Evolutionary conservation across 805 yeast genomes (phyloP), one percentile per base, ranked within the genome.

Genomic region (Pichia phayaonensis): DNA sequence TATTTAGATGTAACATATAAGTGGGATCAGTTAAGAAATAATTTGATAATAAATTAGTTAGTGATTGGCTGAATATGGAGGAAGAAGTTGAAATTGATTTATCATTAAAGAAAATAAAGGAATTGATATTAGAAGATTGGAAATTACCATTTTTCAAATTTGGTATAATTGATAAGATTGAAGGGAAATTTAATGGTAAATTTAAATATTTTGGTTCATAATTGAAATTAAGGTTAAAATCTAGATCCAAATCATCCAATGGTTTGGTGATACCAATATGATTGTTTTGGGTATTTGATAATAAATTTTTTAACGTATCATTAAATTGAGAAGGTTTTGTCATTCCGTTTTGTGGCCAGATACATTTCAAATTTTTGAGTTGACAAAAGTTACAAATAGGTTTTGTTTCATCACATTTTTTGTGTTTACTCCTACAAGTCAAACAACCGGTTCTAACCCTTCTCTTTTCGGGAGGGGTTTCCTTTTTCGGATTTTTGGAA

Each of bases 401-500:
- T 43, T 68, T 59, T 49, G 72, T 74, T 57, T 78, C 83, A 61
- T 77, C 83, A 61, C 83, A 76, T 56, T 76, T 76, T 67, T 75
- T 73, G 56, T 76, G 80, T 50, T 77, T 67, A 50, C 73, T 75
- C 40, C 80, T 67, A 57, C 81, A 76, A 8, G 80, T 76, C 44
- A 74, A 62, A 59, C 81, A 76, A 15, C 81, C 83, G 5, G 70
- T 68, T 50, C 69, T 57, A 5, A 66, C 75, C 42, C 73, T 59
- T 55, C 69, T 63, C 45, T 68, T 68, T 21, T 66, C 66, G 8
- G 63, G 59, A 49, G 69, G 68, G 7, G 69, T 63, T 47, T 56
- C 59, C 46, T 58, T 61, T 29, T 59, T 61, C 4, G 57, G 59
- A 54, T 44, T 58, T 24, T 44, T 42, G 8, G 45, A 29, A 24